Base-by-base conservation (phyloP, 305 asterid genomes). In the Fraxinus xanthoxyloides region DNA sequence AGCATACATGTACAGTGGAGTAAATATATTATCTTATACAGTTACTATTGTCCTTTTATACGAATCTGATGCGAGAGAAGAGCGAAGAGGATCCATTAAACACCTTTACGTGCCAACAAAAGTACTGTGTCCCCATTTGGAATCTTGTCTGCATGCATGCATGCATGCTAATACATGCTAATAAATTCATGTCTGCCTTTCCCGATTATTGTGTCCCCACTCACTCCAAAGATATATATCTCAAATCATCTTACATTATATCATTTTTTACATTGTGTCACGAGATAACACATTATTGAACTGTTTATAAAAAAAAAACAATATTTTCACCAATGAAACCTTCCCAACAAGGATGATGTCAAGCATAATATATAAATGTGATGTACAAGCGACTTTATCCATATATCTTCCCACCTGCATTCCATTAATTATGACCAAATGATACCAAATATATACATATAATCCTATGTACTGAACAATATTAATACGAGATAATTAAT, bases 31-130 rank as follows among this genome's bases (percentile, higher is more conserved):
- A 40, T 43, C 54, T 43, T 12, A 43, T 43, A 43, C 54, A 43
- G 17, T 43, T 43, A 3, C 12, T 43, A 43, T 43, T 43, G 54
- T 43, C 54, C 17, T 43, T 12, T 43, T 12, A 43, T 43, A 43
- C n/a, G n/a, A 43, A 10, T 43, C 12, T 5, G 56, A 15, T 15
- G 17, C 70, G 10, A 59, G 69, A 21, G 13, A 59, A 6, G 59
- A 48, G 59, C 1, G 13, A 23, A 61, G 31, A 70, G 82, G 75
- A 79, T 56, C 69, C 21, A 59, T 54, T 82, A 56, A 36, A 56
- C 88, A 82, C 87, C 85, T 85, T 85, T 82, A 82, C 82, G 77
- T 85, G 85, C 77, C 79, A 85, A 79, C 79, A 65, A 79, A 79
- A 79, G 82, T 85, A 75, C 84, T 85, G 82, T 79, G 80, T 19